Evolutionary conservation across 371 early-diverging fungal genomes (phyloP).

Genomic region (Haplosporangium sp.): DNA sequence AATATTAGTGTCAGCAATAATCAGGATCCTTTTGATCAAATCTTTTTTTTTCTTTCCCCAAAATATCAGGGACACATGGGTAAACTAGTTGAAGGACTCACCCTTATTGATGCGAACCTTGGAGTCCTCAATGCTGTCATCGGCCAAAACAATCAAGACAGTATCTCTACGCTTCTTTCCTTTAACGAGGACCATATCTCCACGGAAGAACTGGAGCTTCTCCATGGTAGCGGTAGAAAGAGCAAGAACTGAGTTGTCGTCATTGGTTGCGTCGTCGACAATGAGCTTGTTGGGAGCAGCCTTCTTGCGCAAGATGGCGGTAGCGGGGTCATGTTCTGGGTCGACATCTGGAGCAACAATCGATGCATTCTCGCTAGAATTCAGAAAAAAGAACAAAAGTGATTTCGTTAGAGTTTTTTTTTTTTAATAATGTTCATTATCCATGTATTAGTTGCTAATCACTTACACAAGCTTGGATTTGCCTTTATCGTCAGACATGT

Average conservation of each 20-base stretch:
- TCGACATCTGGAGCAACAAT: constrained; percentile 56
- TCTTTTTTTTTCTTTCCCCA: background rate
- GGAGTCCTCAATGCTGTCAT: constrained; percentile 92
- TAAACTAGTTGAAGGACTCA: constrained; percentile 31
- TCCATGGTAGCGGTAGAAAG: constrained; percentile 96
- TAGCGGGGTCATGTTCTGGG: constrained; percentile 85
- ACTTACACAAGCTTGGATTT: constrained; percentile 57
- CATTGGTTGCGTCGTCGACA: constrained; percentile 96
- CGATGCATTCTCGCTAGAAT: constrained; percentile 46
- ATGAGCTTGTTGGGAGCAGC: constrained; percentile 96
- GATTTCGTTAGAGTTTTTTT: background rate
- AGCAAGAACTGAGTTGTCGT: constrained; percentile 95
- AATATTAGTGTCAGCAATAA: background rate
- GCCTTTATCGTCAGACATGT: constrained; percentile 43
- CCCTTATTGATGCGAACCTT: constrained; percentile 96
- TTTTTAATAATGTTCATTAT: background rate
- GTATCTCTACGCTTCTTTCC: constrained; percentile 99
- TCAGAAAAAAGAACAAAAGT: background rate
- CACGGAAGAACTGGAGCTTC: constrained; percentile 90
- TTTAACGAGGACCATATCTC: constrained; percentile 96
- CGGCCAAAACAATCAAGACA: constrained; percentile 93
- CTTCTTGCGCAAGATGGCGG: constrained; percentile 96
- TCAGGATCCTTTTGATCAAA: background rate
- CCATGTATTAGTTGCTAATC: background rate
- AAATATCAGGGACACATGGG: too few species aligned